These are phyloP conservation scores for Tolypocladium amazonense DNA, from an alignment of 2,329 filamentous ascomycete genomes.

Conservation along the genomic window DNA sequence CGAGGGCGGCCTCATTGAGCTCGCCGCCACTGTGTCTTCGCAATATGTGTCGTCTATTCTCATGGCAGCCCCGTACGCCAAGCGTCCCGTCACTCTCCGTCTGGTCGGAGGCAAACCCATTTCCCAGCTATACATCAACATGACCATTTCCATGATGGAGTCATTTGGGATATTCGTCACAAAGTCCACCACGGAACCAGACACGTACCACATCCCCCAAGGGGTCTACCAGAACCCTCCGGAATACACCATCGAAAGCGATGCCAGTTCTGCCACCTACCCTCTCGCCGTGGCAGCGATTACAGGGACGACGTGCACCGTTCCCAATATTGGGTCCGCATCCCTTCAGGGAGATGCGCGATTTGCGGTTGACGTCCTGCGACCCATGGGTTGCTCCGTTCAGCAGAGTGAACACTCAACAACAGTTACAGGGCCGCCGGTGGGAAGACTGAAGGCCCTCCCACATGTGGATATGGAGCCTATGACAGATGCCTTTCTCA, in stretches of 20 bases:
- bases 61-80: slow-evolving; percentile 95
- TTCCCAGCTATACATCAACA: slow-evolving; percentile 94
- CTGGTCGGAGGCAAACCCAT: slow-evolving; percentile 96
- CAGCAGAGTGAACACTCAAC: slow-evolving; percentile 77
- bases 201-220: slow-evolving; percentile 90
- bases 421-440: slow-evolving; percentile 79
- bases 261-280: slow-evolving; percentile 95
- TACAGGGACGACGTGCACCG: slow-evolving; percentile 87
- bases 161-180: slow-evolving; percentile 77
- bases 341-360: slow-evolving; percentile 92
- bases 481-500: slow-evolving; percentile 98
- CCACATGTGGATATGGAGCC: slow-evolving; percentile 92
- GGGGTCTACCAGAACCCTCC: slow-evolving; percentile 72
- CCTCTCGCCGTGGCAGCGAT: slow-evolving; percentile 90
- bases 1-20: slow-evolving; percentile 75
- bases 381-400: slow-evolving; percentile 88
- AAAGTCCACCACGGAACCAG: slow-evolving; percentile 64
- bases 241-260: slow-evolving; percentile 88
- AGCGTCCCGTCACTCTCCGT: slow-evolving; percentile 79
- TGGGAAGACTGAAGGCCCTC: slow-evolving; percentile 63
- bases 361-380: slow-evolving; percentile 82
- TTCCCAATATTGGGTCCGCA: slow-evolving; percentile 88
- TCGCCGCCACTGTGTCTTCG: slow-evolving; percentile 94
- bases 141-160: slow-evolving; percentile 97
- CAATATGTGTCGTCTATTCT: slow-evolving; percentile 96